Conservation (phyloP, 169 alveolate species). For the Theileria luwenshuni region DNA sequence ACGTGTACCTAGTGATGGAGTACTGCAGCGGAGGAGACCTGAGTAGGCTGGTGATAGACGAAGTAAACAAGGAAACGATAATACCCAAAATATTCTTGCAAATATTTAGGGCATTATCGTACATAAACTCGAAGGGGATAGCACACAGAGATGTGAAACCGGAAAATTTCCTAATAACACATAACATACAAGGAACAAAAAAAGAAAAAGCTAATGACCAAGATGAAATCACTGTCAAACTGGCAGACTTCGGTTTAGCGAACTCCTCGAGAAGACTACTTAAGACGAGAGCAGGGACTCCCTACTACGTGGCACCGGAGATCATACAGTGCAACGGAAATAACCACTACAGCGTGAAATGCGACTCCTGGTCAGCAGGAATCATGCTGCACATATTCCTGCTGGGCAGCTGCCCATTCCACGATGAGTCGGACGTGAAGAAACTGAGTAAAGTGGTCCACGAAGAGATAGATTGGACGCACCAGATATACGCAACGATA, state of each 20-base stretch:
- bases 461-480: conserved; percentile 70
- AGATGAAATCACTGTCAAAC: conserved; percentile 31
- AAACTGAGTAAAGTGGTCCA: conserved; percentile 73
- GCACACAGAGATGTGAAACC: conserved; percentile 89
- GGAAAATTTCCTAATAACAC: conserved; percentile 81
- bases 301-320: conserved; percentile 86
- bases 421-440: conserved; percentile 79
- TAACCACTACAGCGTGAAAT: conserved; percentile 75
- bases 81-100: conserved; percentile 76
- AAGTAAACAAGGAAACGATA: conserved; percentile 57
- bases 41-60: conserved; percentile 57
- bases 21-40: conserved; percentile 92
- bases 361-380: conserved; percentile 90
- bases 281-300: conserved; percentile 65
- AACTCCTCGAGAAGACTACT: conserved; percentile 64
- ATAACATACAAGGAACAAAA: conserved; percentile 9
- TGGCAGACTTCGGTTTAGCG: conserved; percentile 78
- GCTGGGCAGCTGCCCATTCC: conserved; percentile 85
- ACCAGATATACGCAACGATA: conserved; percentile 58
- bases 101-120: conserved; percentile 78
- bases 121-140: conserved; percentile 77
- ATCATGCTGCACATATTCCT: conserved; percentile 85
- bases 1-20: conserved; percentile 85
- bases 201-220: conserved; percentile 76
- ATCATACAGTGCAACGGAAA: conserved; percentile 67